Evolutionary conservation across 2,329 filamentous ascomycete genomes (phyloP).

Genomic region (Monilinia fructicola): DNA sequence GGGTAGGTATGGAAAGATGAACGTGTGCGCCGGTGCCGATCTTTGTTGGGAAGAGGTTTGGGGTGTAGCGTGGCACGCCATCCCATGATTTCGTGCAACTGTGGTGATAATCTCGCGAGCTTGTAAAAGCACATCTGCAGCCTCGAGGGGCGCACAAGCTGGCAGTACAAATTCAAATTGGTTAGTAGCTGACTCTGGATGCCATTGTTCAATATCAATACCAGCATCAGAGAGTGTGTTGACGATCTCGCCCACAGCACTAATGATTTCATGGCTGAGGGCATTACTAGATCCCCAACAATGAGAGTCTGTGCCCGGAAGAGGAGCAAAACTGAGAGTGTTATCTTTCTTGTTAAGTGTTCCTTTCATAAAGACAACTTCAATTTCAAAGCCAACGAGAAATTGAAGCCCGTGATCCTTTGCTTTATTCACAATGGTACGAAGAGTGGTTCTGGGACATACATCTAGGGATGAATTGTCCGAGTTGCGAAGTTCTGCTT

Average conservation of each 20-base stretch:
- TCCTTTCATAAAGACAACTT: slow-evolving; percentile 66
- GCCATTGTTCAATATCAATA: slow-evolving; percentile 20
- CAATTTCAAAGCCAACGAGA: slow-evolving; percentile 77
- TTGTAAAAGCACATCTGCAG: slow-evolving; percentile 19
- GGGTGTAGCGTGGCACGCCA: slow-evolving; percentile 42
- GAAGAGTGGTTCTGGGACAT: slow-evolving; percentile 67
- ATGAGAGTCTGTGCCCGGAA: slow-evolving; percentile 61
- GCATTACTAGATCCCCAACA: slow-evolving; percentile 68
- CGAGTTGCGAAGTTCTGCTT: slow-evolving; percentile 63
- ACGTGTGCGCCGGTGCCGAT: slow-evolving; percentile 12
- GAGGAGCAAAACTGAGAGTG: slow-evolving; percentile 42
- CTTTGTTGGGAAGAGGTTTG: slow-evolving; percentile 10
- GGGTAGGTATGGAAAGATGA: slow-evolving; percentile 21
- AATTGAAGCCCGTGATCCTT: slow-evolving; percentile 56
- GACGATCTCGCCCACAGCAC: slow-evolving; percentile 65
- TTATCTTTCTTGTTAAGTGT: slow-evolving; percentile 38
- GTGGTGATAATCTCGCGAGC: slow-evolving; percentile 18
- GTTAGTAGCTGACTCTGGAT: slow-evolving; percentile 15
- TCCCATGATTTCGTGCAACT: slow-evolving; percentile 8
- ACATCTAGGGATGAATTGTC: slow-evolving; percentile 51
- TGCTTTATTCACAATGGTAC: slow-evolving; percentile 53
- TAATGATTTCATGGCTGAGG: slow-evolving; percentile 56
- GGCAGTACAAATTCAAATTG: slow-evolving; percentile 24
- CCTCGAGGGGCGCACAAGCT: slow-evolving; percentile 19
- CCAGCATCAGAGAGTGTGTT: slow-evolving; percentile 54